These are phyloP conservation scores for Schizochytrium sp. DNA, from an alignment of 108 stramenopile species.

Conservation along the genomic window DNA sequence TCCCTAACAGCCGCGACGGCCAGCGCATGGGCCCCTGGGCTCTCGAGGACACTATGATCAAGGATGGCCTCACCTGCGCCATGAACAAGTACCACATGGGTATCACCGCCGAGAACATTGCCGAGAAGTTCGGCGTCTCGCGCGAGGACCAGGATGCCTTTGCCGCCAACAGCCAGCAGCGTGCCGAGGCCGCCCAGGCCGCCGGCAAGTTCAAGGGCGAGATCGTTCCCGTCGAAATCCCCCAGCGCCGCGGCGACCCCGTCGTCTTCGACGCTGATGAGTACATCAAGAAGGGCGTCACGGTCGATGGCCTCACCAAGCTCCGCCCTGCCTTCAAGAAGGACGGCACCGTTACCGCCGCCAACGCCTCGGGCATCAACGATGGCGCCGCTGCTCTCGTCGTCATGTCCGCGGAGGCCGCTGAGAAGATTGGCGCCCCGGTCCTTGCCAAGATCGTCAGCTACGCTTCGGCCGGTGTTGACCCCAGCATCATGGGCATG, in stretches of 20 bases:
- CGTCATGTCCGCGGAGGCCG: slow-evolving; percentile 73
- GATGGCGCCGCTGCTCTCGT: slow-evolving; percentile 89
- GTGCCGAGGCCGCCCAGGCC: not conserved
- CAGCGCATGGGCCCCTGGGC: slow-evolving; percentile 50
- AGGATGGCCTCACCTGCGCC: slow-evolving; percentile 50
- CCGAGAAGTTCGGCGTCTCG: slow-evolving; percentile 70
- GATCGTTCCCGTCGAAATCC: slow-evolving; percentile 78
- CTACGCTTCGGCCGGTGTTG: slow-evolving; percentile 38
- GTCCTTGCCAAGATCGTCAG: slow-evolving; percentile 62
- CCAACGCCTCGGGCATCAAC: slow-evolving; percentile 86
- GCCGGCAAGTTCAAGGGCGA: slow-evolving; percentile 73
- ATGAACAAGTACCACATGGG: slow-evolving; percentile 90
- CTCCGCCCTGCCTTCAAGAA: slow-evolving; percentile 85
- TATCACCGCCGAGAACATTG: slow-evolving; percentile 90
- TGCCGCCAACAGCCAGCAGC: not conserved
- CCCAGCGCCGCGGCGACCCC: slow-evolving; percentile 65
- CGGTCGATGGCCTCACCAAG: slow-evolving; percentile 42
- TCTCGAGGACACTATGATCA: slow-evolving; percentile 51
- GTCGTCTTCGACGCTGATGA: slow-evolving; percentile 73
- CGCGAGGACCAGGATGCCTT: slow-evolving; percentile 38
- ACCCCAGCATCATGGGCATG: slow-evolving; percentile 53
- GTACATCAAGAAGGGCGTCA: slow-evolving; percentile 65
- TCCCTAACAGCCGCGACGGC: slow-evolving; percentile 23
- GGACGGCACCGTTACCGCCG: slow-evolving; percentile 88
- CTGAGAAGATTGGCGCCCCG: slow-evolving; percentile 60